Conservation (phyloP, 2,329 filamentous ascomycete species). For the Aspergillus sp. region DNA sequence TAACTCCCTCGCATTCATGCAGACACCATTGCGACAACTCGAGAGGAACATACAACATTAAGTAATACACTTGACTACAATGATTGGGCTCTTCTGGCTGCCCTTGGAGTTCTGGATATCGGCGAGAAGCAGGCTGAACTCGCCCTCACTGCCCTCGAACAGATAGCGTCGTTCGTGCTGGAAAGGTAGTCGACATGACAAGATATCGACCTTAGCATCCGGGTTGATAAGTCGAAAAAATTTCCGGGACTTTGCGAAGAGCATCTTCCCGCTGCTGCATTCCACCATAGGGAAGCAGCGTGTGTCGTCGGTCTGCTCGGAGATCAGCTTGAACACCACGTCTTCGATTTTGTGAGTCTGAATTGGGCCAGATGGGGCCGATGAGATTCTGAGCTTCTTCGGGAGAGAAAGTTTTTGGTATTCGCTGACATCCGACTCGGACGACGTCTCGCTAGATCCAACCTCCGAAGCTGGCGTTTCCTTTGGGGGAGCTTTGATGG, state of each 20-base stretch:
- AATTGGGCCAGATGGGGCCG: not conserved
- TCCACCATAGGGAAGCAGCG: conserved; percentile 10
- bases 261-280: conserved; percentile 6
- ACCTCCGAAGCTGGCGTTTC: too few species aligned
- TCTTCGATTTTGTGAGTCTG: not conserved
- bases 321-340: conserved; percentile 10
- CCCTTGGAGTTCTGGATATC: conserved; percentile 4
- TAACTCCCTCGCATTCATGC: too few species aligned
- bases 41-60: not conserved
- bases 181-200: conserved; percentile 9
- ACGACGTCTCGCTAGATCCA: too few species aligned
- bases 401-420: too few species aligned
- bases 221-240: conserved; percentile 12
- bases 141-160: conserved; percentile 12
- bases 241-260: conserved; percentile 14
- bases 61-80: not conserved
- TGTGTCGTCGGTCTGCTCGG: conserved; percentile 4
- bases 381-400: too few species aligned
- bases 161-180: conserved; percentile 10
- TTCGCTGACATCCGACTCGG: too few species aligned
- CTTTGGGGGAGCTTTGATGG: too few species aligned
- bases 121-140: conserved; percentile 13
- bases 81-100: not conserved
- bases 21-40: not conserved
- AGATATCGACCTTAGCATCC: conserved; percentile 6